Base-by-base conservation (phyloP, 495 filamentous ascomycete species). In the Neurospora sp. region DNA sequence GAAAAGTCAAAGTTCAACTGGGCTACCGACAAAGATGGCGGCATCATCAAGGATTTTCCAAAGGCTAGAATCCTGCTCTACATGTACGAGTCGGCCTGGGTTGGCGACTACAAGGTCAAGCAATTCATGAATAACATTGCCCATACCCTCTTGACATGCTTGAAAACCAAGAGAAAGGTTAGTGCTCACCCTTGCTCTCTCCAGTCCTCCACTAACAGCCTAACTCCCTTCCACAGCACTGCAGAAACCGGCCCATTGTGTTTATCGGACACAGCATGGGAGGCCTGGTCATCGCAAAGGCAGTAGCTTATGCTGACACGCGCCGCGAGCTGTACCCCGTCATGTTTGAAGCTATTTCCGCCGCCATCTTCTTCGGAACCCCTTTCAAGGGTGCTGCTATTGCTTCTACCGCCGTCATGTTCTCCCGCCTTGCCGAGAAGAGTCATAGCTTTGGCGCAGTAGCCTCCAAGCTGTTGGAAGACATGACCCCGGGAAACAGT, bases 211-310 rank as follows among this genome's bases (percentile, higher is more conserved):
- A 22, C 47, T 77, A 35, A 72, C 73, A 12, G 39, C 39, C 39
- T 40, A 44, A 68, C 72, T 70, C 75, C 78, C 71, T 59, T 77
- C 39, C 61, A 71, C 70, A 68, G 61, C 3, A 68, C 71, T 53
- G 71, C 31, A 39, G 37, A 37, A 22, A 68, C n/a, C 45, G 45
- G 4, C 45, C 45, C 9, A 53, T 53, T 53, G 45, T 53, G 45
- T 22, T 53, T 20, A 53, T 22, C 10, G 89, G 88, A 44, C 90
- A 91, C 80, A 90, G 88, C 6, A 85, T 92, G 47, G 90, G 90
- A 3, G 90, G 90, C 6, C 78, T 92, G 5, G 86, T 92, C 6
- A 85, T 91, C 69, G 81, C 81, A 65, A 82, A 83, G 69, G 81
- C 45, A 22, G 45, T 53, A 22, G 45, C 45, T 53, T 10, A 22